Evolutionary conservation across 1,139 yeast genomes (phyloP).

Genomic region (Pichia norvegensis): DNA sequence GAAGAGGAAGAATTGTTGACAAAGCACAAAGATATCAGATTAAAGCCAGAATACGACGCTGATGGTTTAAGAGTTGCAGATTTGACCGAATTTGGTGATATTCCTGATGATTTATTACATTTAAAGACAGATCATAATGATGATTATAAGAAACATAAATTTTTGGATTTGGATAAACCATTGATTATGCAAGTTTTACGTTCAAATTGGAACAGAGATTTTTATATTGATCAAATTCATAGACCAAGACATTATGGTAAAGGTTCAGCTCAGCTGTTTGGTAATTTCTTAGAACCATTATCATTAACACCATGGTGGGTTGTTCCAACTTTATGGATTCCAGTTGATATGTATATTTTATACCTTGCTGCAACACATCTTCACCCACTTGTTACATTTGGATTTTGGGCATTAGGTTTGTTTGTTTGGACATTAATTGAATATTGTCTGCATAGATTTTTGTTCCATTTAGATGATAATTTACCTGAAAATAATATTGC

Average conservation of each 20-base stretch:
- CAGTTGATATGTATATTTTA: slow-evolving; percentile 54
- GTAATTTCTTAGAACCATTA: slow-evolving; percentile 65
- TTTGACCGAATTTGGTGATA: slow-evolving; percentile 49
- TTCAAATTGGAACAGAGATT: slow-evolving; percentile 72
- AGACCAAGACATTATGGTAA: slow-evolving; percentile 90
- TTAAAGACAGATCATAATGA: slow-evolving; percentile 69
- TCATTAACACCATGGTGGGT: slow-evolving; percentile 72
- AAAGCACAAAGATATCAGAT: slow-evolving; percentile 25
- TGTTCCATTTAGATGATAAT: slow-evolving; percentile 83
- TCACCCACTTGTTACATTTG: slow-evolving; percentile 28
- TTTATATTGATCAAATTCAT: slow-evolving; percentile 91
- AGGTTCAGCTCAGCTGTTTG: slow-evolving; percentile 86
- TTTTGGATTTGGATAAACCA: slow-evolving; percentile 78
- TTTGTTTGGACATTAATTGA: slow-evolving; percentile 90
- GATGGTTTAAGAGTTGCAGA: slow-evolving; percentile 30
- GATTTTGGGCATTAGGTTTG: slow-evolving; percentile 53
- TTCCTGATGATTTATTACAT: slow-evolving; percentile 66
- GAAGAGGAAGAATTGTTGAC: slow-evolving; percentile 49
- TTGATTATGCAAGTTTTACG: slow-evolving; percentile 69
- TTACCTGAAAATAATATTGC: slow-evolving; percentile 75
- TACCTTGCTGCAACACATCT: slow-evolving; percentile 33
- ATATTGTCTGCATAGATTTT: slow-evolving; percentile 77
- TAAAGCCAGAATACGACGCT: slow-evolving; percentile 17
- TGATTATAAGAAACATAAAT: slow-evolving; percentile 72
- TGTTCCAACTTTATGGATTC: slow-evolving; percentile 85